These are phyloP conservation scores for Cephalotrichum gorgonifer DNA, from an alignment of 2,329 filamentous ascomycete genomes.

Conservation along the genomic window DNA sequence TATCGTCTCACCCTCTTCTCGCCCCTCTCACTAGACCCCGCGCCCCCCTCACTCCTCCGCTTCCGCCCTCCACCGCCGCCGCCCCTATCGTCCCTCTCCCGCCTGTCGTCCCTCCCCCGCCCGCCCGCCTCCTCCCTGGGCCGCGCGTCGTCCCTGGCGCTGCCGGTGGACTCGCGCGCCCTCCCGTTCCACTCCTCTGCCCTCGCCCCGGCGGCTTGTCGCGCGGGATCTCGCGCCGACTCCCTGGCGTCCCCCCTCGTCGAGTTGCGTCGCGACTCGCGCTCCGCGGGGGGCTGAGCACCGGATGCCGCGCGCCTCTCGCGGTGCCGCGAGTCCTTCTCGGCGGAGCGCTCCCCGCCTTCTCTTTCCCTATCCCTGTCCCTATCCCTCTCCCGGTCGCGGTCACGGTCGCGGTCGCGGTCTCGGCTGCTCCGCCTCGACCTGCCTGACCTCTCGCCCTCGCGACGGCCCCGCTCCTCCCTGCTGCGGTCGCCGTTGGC, in stretches of 20 bases:
- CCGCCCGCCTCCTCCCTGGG: slow-evolving; percentile 14
- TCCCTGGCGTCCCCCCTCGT: slow-evolving; percentile 18
- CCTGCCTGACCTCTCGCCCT: slow-evolving; percentile 29
- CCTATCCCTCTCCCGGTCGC: slow-evolving; percentile 36
- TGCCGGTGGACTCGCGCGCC: slow-evolving; percentile 7
- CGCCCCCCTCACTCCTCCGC: slow-evolving; percentile 38
- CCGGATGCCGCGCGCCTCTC: slow-evolving; percentile 24
- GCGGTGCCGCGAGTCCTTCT: slow-evolving; percentile 34
- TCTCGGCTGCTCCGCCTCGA: slow-evolving; percentile 36
- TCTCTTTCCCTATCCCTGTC: slow-evolving; percentile 38
- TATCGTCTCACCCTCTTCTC: slow-evolving; percentile 46
- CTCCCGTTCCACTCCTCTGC: slow-evolving; percentile 24
- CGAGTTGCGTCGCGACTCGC: slow-evolving; percentile 12
- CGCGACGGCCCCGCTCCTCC: slow-evolving; percentile 32
- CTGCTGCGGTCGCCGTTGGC: not conserved
- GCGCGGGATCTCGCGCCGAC: slow-evolving; percentile 20
- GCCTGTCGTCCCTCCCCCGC: slow-evolving; percentile 24
- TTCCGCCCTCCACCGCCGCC: no score
- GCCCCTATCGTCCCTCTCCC: not conserved
- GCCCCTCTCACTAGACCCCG: slow-evolving; percentile 30
- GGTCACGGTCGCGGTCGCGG: slow-evolving; percentile 34
- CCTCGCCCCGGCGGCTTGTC: slow-evolving; percentile 13
- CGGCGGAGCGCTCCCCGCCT: slow-evolving; percentile 17
- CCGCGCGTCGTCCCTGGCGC: slow-evolving; percentile 1
- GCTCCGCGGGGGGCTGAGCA: slow-evolving; percentile 5